Conservation (phyloP, 108 stramenopile species). For the Ochromonas danica region DNA sequence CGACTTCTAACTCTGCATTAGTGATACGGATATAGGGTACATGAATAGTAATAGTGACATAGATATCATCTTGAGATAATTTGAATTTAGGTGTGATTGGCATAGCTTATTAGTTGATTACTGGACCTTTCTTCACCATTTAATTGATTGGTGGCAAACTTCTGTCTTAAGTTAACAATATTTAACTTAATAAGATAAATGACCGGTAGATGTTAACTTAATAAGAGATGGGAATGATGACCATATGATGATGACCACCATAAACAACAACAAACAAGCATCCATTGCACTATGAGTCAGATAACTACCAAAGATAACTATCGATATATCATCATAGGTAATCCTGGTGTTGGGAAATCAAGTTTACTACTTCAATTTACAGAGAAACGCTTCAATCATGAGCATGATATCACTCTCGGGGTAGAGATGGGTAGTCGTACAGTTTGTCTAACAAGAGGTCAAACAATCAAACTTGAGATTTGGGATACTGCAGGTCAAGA, state of each 20-base stretch:
- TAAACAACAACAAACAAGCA: too few species aligned
- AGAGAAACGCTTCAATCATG: conserved; percentile 45
- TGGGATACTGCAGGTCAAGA: conserved; percentile 59
- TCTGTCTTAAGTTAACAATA: too few species aligned
- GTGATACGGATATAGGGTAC: conserved; percentile 35
- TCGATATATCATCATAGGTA: conserved; percentile 31
- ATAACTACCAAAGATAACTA: background rate
- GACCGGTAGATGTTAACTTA: too few species aligned
- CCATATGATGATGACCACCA: too few species aligned
- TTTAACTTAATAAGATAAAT: too few species aligned
- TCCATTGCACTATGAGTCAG: too few species aligned
- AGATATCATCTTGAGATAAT: conserved; percentile 5
- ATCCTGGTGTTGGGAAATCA: conserved; percentile 48
- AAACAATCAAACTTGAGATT: conserved; percentile 49
- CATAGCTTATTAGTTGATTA: too few species aligned
- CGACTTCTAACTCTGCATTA: conserved; percentile 26
- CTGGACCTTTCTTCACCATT: too few species aligned
- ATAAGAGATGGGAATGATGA: too few species aligned
- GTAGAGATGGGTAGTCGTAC: conserved; percentile 50
- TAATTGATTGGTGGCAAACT: too few species aligned
- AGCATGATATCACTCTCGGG: conserved; percentile 57
- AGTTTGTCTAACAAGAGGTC: conserved; percentile 31
- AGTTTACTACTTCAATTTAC: conserved; percentile 54
- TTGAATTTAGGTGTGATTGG: conserved; percentile 18
- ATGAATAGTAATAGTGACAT: conserved; percentile 10